Evolutionary conservation across 169 alveolate genomes (phyloP).

Genomic region (Eimeria brunetti): DNA sequence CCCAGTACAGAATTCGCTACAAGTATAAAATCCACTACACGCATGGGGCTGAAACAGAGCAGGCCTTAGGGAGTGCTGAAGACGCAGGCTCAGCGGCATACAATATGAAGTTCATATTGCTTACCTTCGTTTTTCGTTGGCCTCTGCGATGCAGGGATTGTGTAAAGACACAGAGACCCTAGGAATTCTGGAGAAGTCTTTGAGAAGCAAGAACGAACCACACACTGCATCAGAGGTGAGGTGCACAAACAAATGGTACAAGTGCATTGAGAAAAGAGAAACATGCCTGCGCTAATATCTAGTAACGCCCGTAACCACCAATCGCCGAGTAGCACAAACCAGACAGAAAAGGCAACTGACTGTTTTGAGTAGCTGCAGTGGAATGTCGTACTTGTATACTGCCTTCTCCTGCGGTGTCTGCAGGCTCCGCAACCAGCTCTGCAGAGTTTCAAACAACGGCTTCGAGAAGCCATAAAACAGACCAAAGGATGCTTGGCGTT

Average conservation of each 20-base stretch:
- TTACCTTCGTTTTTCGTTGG: not conserved
- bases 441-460: slow-evolving; percentile 59
- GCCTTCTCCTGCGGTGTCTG: not conserved
- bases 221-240: not conserved
- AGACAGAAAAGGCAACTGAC: not conserved
- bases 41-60: not conserved
- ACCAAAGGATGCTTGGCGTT: slow-evolving; percentile 60
- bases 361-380: not conserved
- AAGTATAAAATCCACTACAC: not conserved
- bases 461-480: slow-evolving; percentile 31
- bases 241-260: not conserved
- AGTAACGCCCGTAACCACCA: not conserved
- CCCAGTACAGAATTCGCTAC: slow-evolving; percentile 47
- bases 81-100: not conserved
- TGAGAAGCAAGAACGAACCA: slow-evolving; percentile 11
- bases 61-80: not conserved
- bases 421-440: slow-evolving; percentile 39
- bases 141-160: not conserved
- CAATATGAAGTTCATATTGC: not conserved
- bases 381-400: not conserved
- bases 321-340: no score
- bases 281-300: not conserved
- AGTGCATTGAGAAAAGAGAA: not conserved
- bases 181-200: slow-evolving; percentile 24
- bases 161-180: slow-evolving; percentile 53